Conservation (phyloP, 768 basidiomycete species). For the Suillus placidus region DNA sequence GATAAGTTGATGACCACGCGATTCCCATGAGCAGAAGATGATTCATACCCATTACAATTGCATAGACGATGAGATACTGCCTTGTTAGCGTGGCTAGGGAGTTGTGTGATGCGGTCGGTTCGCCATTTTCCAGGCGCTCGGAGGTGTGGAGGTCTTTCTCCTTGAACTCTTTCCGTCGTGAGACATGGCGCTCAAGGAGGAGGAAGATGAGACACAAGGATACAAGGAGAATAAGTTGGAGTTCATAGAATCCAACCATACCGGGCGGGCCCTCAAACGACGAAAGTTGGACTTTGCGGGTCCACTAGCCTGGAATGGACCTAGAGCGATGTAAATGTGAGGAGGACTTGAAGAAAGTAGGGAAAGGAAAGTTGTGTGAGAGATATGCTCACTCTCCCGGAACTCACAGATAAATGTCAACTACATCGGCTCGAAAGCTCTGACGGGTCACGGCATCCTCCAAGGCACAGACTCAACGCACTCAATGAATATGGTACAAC, state of each 20-base stretch:
- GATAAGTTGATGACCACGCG: constrained; percentile 1
- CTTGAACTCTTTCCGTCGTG: constrained; percentile 24
- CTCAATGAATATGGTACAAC: not conserved
- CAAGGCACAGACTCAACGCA: not conserved
- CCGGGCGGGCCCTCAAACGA: not conserved
- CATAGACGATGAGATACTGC: constrained; percentile 70
- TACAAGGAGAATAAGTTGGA: constrained; percentile 40
- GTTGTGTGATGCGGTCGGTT: constrained; percentile 21
- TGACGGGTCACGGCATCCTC: not conserved
- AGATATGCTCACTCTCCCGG: not conserved
- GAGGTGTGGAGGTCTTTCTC: constrained; percentile 28
- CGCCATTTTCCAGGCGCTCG: constrained; percentile 37
- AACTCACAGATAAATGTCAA: not conserved
- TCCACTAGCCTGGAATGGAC: not conserved
- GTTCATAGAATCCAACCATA: constrained; percentile 43
- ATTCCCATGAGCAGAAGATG: not conserved
- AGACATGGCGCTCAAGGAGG: constrained; percentile 36
- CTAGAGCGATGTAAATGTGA: too few species aligned
- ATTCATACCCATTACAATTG: constrained; percentile 68
- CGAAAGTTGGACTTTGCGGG: not conserved
- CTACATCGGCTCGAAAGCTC: not conserved
- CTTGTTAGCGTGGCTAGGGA: constrained; percentile 38
- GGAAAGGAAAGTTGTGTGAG: not conserved
- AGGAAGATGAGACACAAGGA: constrained; percentile 39
- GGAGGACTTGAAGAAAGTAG: not conserved